These are phyloP conservation scores for Wallacemonas sp. DNA, from an alignment of 208 protist genomes.

Conservation along the genomic window DNA sequence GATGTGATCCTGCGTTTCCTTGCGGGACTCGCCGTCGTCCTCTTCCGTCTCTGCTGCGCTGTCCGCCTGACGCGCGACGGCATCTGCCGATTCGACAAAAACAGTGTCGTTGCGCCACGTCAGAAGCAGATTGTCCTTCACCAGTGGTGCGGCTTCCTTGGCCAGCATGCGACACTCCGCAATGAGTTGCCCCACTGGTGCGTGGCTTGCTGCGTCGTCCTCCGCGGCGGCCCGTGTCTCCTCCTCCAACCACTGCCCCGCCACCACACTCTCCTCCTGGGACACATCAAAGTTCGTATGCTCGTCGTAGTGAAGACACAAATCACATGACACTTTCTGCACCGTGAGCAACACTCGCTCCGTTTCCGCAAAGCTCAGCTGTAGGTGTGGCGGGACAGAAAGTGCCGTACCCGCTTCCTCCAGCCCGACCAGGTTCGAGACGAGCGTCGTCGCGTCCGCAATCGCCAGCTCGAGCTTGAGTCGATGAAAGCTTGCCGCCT, in stretches of 20 bases:
- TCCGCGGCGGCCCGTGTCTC: background rate
- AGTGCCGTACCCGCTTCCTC: conserved; percentile 22
- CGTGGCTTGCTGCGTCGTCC: background rate
- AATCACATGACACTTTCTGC: conserved; percentile 48
- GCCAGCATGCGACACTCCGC: conserved; percentile 38
- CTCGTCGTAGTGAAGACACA: conserved; percentile 44
- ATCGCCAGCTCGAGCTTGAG: conserved; percentile 82
- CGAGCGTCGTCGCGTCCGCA: conserved; percentile 48
- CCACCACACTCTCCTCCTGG: background rate
- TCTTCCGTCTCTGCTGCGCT: background rate
- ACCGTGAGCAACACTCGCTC: conserved; percentile 55
- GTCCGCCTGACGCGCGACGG: conserved; percentile 7
- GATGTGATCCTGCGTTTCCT: conserved; percentile 1
- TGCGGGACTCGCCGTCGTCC: conserved; percentile 4
- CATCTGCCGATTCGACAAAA: conserved; percentile 18
- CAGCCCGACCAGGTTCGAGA: conserved; percentile 60
- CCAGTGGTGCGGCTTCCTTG: conserved; percentile 20
- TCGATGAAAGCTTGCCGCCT: conserved; percentile 75
- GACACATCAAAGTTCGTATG: conserved; percentile 5
- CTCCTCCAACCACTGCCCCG: conserved; percentile 5
- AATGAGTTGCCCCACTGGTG: conserved; percentile 17
- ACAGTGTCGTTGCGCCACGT: conserved; percentile 28
- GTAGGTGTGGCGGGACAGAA: conserved; percentile 46
- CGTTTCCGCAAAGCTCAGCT: conserved; percentile 22
- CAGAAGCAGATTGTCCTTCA: conserved; percentile 35